These are phyloP conservation scores for Cardiospermum halicacabum DNA, from an alignment of 345 rosid species.

Conservation along the genomic window DNA sequence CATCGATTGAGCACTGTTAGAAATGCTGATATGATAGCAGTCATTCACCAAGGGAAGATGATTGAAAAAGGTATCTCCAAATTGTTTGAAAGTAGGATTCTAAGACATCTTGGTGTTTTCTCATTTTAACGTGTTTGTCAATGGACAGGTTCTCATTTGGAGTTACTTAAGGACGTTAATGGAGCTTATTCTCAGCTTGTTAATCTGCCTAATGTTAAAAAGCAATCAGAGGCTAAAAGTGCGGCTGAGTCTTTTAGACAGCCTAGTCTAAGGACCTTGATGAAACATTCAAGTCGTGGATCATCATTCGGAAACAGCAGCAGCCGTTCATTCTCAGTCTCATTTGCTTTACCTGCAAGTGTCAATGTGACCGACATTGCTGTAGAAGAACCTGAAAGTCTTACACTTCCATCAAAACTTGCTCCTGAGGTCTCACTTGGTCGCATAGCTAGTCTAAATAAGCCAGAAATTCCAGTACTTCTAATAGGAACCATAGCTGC, in stretches of 20 bases:
- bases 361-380: constrained; percentile 25
- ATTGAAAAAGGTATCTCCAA: constrained; percentile 65
- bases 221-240: constrained; percentile 34
- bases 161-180: constrained; percentile 58
- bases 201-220: constrained; percentile 60
- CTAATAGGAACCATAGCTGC: constrained; percentile 52
- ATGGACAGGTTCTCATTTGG: constrained; percentile 56
- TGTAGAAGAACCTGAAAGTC: constrained; percentile 22
- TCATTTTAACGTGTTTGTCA: background rate
- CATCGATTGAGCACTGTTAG: constrained; percentile 78
- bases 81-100: background rate
- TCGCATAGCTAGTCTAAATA: constrained; percentile 66
- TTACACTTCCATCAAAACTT: constrained; percentile 18
- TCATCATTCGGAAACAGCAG: constrained; percentile 60
- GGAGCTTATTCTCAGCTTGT: constrained; percentile 89
- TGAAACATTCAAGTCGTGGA: constrained; percentile 42
- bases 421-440: constrained; percentile 40
- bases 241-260: constrained; percentile 31
- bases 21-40: constrained; percentile 70
- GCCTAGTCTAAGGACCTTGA: constrained; percentile 35
- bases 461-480: constrained; percentile 70
- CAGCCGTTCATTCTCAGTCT: constrained; percentile 46
- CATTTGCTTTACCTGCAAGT: constrained; percentile 53
- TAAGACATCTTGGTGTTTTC: background rate
- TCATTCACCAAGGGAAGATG: constrained; percentile 68